Evolutionary conservation across 371 early-diverging fungal species (phyloP), one percentile per base, ranked within the genome.

Genomic region (Actinomortierella wolfii): DNA sequence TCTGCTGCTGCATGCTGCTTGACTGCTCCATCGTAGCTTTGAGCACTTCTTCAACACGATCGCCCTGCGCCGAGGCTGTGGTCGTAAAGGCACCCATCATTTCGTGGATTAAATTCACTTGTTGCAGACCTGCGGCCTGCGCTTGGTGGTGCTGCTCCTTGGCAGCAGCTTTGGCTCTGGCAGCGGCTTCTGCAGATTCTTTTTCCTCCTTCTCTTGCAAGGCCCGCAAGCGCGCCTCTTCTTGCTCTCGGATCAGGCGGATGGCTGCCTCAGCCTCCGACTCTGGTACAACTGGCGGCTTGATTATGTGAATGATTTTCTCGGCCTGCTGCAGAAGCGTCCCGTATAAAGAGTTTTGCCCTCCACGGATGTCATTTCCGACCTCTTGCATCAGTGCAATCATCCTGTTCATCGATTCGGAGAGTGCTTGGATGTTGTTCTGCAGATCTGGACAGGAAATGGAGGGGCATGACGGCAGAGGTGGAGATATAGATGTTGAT

Each of bases 231-330:
- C 26, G 45, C 23, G 43, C 47, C 42, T 41, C 44, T 11, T n/a
- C 24, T 25, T 59, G 50, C 1, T 15, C 43, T 40, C 42, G 39
- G 11, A n/a, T 18, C 25, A 8, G 52, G 39, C 23, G 18, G 15
- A 20, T 13, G 34, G 17, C 53, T 2, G 51, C 56, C 15, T 51
- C 48, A 11, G 34, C 34, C 8, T 48, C 25, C 1, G 46, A 49
- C 54, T 61, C 58, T 23, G 51, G 51, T n/a, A 25, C 15, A 1
- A 17, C 3, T 11, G 54, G 50, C 1, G 68, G 45, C 1, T 50
- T 26, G 17, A 61, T 34, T n/a, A 58, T 41, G 11, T 54, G 34
- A 14, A 61, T 46, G 18, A 68, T 62, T 17, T 54, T 28, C 17
- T 46, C 46, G 40, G 61, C 50, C n/a, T 58, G 58, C 9, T 40